These are phyloP conservation scores for Sporothrix luriei DNA, from an alignment of 2,329 filamentous ascomycete genomes.

Conservation along the genomic window DNA sequence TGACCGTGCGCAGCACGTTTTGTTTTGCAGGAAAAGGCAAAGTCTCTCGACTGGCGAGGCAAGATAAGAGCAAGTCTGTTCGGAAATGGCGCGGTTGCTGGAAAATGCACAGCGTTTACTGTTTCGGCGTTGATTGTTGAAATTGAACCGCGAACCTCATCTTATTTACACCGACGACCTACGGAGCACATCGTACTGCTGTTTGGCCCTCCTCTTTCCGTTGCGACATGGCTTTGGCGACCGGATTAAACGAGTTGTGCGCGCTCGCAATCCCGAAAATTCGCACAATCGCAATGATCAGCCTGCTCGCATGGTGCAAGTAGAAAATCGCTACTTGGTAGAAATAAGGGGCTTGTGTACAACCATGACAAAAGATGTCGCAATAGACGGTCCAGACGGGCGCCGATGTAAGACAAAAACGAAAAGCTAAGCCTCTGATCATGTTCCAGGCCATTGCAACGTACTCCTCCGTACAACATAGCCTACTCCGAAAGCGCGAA, in stretches of 20 bases:
- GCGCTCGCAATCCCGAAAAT: not conserved
- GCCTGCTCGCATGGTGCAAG: not conserved
- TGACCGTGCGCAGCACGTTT: slow-evolving; percentile 26
- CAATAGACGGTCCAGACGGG: not conserved
- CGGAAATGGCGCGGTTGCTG: not conserved
- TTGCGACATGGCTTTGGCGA: no score
- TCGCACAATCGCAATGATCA: not conserved
- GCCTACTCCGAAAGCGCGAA: not conserved
- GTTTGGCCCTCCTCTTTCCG: no score
- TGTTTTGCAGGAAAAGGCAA: slow-evolving; percentile 14
- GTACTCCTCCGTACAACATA: no score
- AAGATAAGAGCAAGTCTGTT: not conserved
- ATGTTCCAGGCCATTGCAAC: slow-evolving; percentile 11
- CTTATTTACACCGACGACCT: not conserved
- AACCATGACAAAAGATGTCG: not conserved
- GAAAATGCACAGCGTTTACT: not conserved
- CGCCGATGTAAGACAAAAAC: slow-evolving; percentile 25
- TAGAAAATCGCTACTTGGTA: not conserved
- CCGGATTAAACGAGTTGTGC: not conserved
- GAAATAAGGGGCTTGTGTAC: not conserved
- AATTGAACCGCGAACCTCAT: no score
- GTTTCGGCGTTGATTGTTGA: not conserved
- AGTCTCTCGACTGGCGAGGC: no score
- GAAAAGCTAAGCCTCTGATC: slow-evolving; percentile 23
- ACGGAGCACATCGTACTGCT: no score